Percentiles rank a stretch among this genome's conserved stretches.
These are phyloP conservation scores for Leptodontidium sp. DNA, from an alignment of 2,329 filamentous ascomycete species.

Conservation along the genomic window DNA sequence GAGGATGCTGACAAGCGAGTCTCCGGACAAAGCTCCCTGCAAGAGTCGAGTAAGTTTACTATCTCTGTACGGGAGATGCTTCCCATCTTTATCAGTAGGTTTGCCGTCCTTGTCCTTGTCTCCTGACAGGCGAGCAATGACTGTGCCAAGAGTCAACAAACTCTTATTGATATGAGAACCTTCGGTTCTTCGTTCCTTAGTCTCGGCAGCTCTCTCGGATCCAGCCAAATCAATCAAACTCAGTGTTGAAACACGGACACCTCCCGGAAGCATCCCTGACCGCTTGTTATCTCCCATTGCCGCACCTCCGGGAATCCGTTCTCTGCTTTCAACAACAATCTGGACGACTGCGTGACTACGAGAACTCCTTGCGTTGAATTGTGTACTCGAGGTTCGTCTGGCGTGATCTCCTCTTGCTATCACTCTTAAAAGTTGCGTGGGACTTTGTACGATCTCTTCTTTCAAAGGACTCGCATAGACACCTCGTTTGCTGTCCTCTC, in stretches of 20 bases:
- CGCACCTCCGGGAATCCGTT: slow-evolving; percentile 70
- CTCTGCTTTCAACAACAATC: slow-evolving; percentile 96
- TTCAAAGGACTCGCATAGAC: slow-evolving; percentile 96
- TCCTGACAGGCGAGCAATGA: slow-evolving; percentile 91
- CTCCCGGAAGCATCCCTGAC: slow-evolving; percentile 77
- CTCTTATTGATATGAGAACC: slow-evolving; percentile 99
- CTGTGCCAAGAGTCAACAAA: slow-evolving; percentile 90
- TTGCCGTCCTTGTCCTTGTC: slow-evolving; percentile 84
- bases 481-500: slow-evolving; percentile 94
- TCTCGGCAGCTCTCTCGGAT: slow-evolving; percentile 94
- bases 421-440: slow-evolving; percentile 91
- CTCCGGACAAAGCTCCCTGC: slow-evolving; percentile 90
- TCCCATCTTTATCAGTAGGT: slow-evolving; percentile 79
- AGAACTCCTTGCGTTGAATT: slow-evolving; percentile 96
- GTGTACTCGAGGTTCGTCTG: slow-evolving; percentile 88
- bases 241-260: slow-evolving; percentile 92
- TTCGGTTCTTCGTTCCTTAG: slow-evolving; percentile 91
- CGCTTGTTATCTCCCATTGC: slow-evolving; percentile 67
- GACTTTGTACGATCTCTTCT: slow-evolving; percentile 98
- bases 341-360: slow-evolving; percentile 98
- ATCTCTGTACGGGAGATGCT: slow-evolving; percentile 95
- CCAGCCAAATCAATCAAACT: slow-evolving; percentile 96
- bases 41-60: slow-evolving; percentile 95
- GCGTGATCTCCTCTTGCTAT: slow-evolving; percentile 95
- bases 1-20: slow-evolving; percentile 94